These are phyloP conservation scores for Botrytis tulipae DNA, from an alignment of 2,329 filamentous ascomycete genomes.

Conservation along the genomic window DNA sequence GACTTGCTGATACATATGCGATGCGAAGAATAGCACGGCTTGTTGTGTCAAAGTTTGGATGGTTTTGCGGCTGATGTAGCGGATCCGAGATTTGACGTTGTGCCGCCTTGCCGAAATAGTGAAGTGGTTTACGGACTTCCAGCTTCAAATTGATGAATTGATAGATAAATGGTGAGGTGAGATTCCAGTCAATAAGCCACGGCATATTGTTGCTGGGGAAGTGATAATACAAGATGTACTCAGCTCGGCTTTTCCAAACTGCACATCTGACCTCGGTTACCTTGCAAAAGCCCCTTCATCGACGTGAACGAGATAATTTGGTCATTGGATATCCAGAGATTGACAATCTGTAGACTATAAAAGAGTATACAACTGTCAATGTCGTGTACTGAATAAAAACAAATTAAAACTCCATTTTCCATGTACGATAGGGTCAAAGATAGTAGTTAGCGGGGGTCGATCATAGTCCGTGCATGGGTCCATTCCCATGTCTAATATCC, in stretches of 20 bases:
- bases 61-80: constrained; percentile 3
- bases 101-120: background rate
- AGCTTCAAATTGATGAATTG: constrained; percentile 1
- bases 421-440: background rate
- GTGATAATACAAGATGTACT: background rate
- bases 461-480: constrained; percentile 8
- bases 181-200: background rate
- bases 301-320: background rate
- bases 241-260: background rate
- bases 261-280: background rate
- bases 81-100: constrained; percentile 12
- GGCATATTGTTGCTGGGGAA: background rate
- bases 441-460: background rate
- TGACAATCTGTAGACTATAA: background rate
- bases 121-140: constrained; percentile 6
- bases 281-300: background rate
- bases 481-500: background rate
- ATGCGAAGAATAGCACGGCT: background rate
- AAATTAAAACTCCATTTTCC: background rate
- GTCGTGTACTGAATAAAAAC: background rate
- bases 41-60: constrained; percentile 4
- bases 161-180: background rate
- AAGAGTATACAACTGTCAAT: background rate
- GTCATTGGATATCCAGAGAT: background rate
- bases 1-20: background rate